phyloP scores from a whole-genome alignment of 2,329 filamentous ascomycete species.

The Penicillium sp. region DNA sequence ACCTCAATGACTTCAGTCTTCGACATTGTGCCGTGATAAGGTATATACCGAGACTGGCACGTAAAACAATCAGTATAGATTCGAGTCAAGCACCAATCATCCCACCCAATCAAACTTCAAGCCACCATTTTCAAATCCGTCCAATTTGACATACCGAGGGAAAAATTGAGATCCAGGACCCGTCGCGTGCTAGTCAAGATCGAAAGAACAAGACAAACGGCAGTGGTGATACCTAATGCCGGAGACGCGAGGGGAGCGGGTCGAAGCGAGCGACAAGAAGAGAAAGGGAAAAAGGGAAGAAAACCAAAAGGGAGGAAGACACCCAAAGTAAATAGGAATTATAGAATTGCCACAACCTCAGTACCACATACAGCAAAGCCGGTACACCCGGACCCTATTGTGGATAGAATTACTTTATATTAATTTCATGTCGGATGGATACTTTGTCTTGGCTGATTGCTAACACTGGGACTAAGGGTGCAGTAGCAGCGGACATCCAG shows the following conservation, averaged over 20 bases:
- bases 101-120: not conserved
- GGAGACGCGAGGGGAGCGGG: not conserved
- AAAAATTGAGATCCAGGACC: not conserved
- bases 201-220: not conserved
- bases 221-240: not conserved
- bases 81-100: not conserved
- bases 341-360: not conserved
- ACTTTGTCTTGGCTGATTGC: not conserved
- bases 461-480: not conserved
- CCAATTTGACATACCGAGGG: not conserved
- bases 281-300: not conserved
- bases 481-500: not conserved
- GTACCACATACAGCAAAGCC: not conserved
- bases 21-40: slow-evolving; percentile 21
- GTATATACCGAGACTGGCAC: not conserved
- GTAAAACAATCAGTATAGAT: not conserved
- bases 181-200: slow-evolving; percentile 3
- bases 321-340: not conserved
- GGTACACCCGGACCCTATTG: not conserved
- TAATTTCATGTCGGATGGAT: not conserved
- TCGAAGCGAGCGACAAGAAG: slow-evolving; percentile 12
- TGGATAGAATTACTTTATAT: slow-evolving; percentile 12
- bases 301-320: not conserved
- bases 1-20: slow-evolving; percentile 28
- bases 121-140: not conserved